phyloP scores from a whole-genome alignment of 2,329 filamentous ascomycete genomes.

The Epichloe glyceriae region DNA sequence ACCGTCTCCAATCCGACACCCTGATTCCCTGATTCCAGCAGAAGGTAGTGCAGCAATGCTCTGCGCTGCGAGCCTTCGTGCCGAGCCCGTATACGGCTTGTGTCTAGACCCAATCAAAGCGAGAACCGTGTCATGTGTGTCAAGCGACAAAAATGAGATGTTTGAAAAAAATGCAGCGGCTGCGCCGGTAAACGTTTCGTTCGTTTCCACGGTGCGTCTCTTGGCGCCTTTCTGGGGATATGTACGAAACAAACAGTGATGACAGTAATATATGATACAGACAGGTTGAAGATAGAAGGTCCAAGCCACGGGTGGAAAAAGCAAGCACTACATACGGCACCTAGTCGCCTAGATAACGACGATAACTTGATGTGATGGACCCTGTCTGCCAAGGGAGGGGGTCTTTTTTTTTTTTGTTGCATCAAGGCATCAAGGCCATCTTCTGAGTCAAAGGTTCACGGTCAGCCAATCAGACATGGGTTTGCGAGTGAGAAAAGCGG shows the following conservation, averaged over 20 bases:
- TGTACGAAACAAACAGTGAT: background rate
- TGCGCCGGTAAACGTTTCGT: background rate
- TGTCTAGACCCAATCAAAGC: no score
- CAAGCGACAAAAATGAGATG: background rate
- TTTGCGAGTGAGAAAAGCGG: background rate
- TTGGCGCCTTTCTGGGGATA: no score
- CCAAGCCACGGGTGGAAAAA: background rate
- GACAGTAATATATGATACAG: background rate
- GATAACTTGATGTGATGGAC: background rate
- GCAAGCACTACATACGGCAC: background rate
- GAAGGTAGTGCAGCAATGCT: background rate
- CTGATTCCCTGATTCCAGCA: no score
- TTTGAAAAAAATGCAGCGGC: background rate
- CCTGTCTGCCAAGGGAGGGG: background rate
- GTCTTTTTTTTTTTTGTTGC: background rate
- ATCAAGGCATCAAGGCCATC: background rate
- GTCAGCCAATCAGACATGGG: background rate
- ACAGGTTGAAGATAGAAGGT: background rate
- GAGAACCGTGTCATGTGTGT: background rate
- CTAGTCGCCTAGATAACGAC: background rate
- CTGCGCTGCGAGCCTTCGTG: background rate
- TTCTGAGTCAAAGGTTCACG: background rate
- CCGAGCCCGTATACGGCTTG: background rate
- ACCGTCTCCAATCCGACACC: background rate
- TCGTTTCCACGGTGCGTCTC: no score